Conservation (phyloP, 768 basidiomycete species). For the Pleurotus tuoliensis region DNA sequence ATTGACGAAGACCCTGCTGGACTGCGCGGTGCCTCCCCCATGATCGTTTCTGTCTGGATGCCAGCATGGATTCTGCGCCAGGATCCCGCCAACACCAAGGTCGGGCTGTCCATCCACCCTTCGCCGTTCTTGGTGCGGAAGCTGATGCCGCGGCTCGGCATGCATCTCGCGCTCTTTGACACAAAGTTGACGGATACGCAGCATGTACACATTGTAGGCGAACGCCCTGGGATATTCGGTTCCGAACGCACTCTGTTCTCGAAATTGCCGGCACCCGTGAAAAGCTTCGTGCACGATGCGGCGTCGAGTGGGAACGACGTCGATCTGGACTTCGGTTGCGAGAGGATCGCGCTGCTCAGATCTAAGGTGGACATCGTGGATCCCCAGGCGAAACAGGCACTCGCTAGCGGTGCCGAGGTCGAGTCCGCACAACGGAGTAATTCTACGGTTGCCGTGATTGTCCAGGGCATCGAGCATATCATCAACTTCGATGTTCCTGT, state of each 20-base stretch:
- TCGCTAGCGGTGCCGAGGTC: slow-evolving; percentile 18
- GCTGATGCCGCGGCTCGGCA: slow-evolving; percentile 23
- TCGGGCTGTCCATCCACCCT: slow-evolving; percentile 25
- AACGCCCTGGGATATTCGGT: slow-evolving; percentile 20
- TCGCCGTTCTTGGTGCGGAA: slow-evolving; percentile 12
- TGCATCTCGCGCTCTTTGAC: slow-evolving; percentile 21
- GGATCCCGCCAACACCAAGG: slow-evolving; percentile 12
- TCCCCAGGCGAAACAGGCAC: slow-evolving; percentile 13
- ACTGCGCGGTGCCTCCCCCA: slow-evolving; percentile 27
- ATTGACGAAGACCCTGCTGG: slow-evolving; percentile 29
- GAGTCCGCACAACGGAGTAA: slow-evolving; percentile 22
- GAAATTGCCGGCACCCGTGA: background rate
- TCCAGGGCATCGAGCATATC: background rate
- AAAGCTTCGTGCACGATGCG: background rate
- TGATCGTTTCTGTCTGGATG: slow-evolving; percentile 33
- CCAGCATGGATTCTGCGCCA: slow-evolving; percentile 27
- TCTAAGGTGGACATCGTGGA: slow-evolving; percentile 19
- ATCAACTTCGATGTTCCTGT: slow-evolving; percentile 29
- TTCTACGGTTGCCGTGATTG: background rate
- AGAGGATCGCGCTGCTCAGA: slow-evolving; percentile 13
- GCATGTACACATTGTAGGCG: slow-evolving; percentile 26
- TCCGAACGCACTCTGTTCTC: background rate
- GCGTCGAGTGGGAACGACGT: background rate
- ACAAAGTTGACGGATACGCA: slow-evolving; percentile 21
- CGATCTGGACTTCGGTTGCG: slow-evolving; percentile 2